Percentiles rank a stretch among this genome's conserved stretches.
Conservation (phyloP, 345 rosid species). For the Carallia brachiata region DNA sequence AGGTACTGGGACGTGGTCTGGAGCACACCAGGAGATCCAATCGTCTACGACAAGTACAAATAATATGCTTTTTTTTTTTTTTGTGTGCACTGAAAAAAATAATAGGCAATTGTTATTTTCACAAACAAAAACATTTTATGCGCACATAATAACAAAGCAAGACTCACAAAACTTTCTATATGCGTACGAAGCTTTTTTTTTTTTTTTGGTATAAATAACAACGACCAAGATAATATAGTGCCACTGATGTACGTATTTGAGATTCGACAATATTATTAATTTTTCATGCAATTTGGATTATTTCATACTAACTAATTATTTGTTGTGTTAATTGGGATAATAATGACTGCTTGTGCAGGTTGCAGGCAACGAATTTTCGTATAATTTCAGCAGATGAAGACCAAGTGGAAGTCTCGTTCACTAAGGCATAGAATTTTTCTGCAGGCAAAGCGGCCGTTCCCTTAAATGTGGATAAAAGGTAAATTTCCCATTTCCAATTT, state of each 20-base stretch:
- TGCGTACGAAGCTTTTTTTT: too few relatives aligned
- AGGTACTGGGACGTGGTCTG: constrained; percentile 37
- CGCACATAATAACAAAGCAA: too few relatives aligned
- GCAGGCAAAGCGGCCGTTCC: constrained; percentile 39
- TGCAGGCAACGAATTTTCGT: constrained; percentile 8
- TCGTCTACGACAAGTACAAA: constrained; percentile 22
- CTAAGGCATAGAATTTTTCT: constrained; percentile 31
- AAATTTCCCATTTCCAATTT: background rate
- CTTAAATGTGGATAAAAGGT: constrained; percentile 86
- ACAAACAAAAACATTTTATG: too few relatives aligned
- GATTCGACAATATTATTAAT: too few relatives aligned
- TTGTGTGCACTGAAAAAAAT: background rate
- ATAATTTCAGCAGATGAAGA: constrained; percentile 11
- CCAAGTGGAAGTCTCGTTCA: constrained; percentile 27
- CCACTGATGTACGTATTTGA: too few relatives aligned
- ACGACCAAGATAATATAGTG: too few relatives aligned
- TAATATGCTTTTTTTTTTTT: background rate
- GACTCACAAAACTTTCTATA: too few relatives aligned
- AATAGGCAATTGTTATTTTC: background rate
- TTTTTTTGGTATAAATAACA: too few relatives aligned
- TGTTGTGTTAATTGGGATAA: background rate
- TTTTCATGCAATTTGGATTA: too few relatives aligned
- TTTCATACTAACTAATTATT: background rate
- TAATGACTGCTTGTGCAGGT: background rate
- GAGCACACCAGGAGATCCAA: constrained; percentile 23